These are phyloP conservation scores for Inga laurina DNA, from an alignment of 306 rosid species.

Conservation along the genomic window DNA sequence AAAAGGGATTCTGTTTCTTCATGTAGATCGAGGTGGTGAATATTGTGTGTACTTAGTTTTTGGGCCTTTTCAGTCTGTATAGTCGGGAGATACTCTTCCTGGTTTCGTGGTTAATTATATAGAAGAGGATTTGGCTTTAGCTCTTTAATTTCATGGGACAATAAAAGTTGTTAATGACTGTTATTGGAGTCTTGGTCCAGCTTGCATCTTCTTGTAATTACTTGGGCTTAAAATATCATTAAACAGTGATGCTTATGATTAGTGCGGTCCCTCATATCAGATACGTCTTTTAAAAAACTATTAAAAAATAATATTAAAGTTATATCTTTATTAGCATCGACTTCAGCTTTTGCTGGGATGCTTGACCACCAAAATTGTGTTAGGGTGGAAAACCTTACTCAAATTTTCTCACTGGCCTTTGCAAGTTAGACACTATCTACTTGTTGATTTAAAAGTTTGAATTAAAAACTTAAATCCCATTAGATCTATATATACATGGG, in stretches of 20 bases:
- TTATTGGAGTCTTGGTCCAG: neutral
- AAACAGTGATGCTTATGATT: neutral
- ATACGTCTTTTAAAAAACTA: neutral
- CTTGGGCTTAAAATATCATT: neutral
- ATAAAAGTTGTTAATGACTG: slow-evolving; percentile 36
- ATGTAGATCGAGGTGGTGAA: neutral
- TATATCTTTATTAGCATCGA: neutral
- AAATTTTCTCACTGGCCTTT: neutral
- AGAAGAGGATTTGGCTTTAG: slow-evolving; percentile 33
- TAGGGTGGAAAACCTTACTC: too few species aligned
- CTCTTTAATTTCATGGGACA: slow-evolving; percentile 39
- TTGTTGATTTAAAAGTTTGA: neutral
- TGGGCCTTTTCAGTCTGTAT: slow-evolving; percentile 14
- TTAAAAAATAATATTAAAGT: neutral
- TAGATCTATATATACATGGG: neutral
- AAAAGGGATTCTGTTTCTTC: slow-evolving; percentile 20
- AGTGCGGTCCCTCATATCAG: neutral
- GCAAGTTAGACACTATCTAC: neutral
- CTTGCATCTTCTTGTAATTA: neutral
- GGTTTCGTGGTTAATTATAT: slow-evolving; percentile 9
- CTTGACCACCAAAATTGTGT: neutral
- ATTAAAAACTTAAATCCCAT: neutral
- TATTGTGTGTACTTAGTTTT: neutral
- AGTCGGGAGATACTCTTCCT: neutral
- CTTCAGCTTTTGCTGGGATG: neutral